These are phyloP conservation scores for Boletus semigastroideus DNA, from an alignment of 1,284 basidiomycete species.

Conservation along the genomic window DNA sequence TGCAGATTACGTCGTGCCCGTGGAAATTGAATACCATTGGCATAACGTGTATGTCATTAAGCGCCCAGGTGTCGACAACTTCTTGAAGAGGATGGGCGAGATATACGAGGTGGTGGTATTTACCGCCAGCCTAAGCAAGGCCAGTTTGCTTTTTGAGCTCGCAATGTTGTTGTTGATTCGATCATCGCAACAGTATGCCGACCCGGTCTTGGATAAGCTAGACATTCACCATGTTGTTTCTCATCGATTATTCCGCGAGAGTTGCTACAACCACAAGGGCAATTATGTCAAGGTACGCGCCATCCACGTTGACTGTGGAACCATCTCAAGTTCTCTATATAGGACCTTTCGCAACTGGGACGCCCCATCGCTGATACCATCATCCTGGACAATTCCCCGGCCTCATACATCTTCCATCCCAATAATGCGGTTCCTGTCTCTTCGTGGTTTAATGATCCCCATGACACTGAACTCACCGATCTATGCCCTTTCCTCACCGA, in stretches of 20 bases:
- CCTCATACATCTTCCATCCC: conserved; percentile 99
- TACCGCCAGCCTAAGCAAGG: conserved; percentile 96
- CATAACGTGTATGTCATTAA: conserved; percentile 99
- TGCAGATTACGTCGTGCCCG: conserved; percentile 97
- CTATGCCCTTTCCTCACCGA: conserved; percentile 93
- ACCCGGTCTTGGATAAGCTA: conserved; percentile 96
- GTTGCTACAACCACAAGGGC: conserved; percentile 98
- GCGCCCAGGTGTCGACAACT: conserved; percentile 95
- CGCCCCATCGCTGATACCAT: conserved; percentile 92
- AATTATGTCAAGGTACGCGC: conserved; percentile 94
- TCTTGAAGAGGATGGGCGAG: conserved; percentile 96
- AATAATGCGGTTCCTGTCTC: conserved; percentile 99
- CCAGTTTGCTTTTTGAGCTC: conserved; percentile 29
- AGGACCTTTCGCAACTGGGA: conserved; percentile 97
- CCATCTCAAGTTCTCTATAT: conserved; percentile 17
- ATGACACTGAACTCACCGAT: conserved; percentile 96
- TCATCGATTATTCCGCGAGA: conserved; percentile 97
- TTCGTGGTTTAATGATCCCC: conserved; percentile 98
- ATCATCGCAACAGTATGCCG: conserved; percentile 74
- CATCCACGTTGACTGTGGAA: conserved; percentile 2
- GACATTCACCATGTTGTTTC: conserved; percentile 90
- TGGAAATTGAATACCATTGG: conserved; percentile 97
- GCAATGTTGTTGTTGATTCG: neutral
- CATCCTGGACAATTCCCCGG: conserved; percentile 98
- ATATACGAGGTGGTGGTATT: conserved; percentile 99